Conservation (phyloP, 805 yeast genomes). For the Yamadazyma philogaea region DNA sequence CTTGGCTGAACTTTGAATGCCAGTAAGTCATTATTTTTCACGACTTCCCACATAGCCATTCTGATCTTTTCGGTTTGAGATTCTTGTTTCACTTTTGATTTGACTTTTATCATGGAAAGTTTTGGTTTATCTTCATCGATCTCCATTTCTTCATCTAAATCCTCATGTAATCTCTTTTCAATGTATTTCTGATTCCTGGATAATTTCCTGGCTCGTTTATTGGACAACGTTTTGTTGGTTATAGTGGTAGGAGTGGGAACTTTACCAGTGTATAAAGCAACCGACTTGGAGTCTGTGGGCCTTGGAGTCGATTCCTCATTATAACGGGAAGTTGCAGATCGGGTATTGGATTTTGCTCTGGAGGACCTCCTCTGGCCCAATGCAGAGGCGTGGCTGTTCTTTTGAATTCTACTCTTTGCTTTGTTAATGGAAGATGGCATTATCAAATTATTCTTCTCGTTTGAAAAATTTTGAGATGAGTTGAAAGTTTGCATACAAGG, state of each 20-base stretch:
- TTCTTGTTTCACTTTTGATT: conserved; percentile 17
- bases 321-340: conserved; percentile 42
- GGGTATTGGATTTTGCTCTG: conserved; percentile 44
- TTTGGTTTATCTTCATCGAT: conserved; percentile 26
- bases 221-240: conserved; percentile 65
- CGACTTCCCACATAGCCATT: conserved; percentile 68
- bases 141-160: conserved; percentile 52
- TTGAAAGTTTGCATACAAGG: neutral
- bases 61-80: conserved; percentile 46
- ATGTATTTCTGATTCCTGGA: conserved; percentile 76
- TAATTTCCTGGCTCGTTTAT: conserved; percentile 73
- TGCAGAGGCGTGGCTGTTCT: conserved; percentile 48
- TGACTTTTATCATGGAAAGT: conserved; percentile 18
- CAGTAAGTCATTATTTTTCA: conserved; percentile 53
- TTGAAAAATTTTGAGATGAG: conserved; percentile 4
- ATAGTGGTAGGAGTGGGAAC: conserved; percentile 25
- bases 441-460: conserved; percentile 2
- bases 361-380: conserved; percentile 56
- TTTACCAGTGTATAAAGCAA: conserved; percentile 44
- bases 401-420: conserved; percentile 59
- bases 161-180: conserved; percentile 54
- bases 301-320: conserved; percentile 35
- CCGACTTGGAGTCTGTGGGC: conserved; percentile 44
- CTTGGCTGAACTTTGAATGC: conserved; percentile 41
- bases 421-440: conserved; percentile 86